These are phyloP conservation scores for Petasospora rhodanensis DNA, from an alignment of 1,139 yeast species.

Conservation along the genomic window DNA sequence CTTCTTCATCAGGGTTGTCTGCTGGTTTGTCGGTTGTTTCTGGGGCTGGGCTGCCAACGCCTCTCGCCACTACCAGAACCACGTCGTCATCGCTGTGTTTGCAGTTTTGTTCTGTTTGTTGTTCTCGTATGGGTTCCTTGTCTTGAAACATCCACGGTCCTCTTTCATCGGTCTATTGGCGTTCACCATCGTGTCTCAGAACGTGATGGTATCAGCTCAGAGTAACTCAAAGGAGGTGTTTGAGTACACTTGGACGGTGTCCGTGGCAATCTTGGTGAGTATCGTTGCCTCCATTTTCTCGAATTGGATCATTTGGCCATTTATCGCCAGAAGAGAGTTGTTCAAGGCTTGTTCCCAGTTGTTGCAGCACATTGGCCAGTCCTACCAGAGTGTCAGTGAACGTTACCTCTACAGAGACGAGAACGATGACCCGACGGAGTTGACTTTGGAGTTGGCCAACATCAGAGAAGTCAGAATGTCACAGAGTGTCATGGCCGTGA, in stretches of 20 bases:
- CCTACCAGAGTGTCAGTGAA: conserved; percentile 44
- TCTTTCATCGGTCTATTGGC: conserved; percentile 37
- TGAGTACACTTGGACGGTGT: conserved; percentile 38
- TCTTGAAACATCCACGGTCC: conserved; percentile 35
- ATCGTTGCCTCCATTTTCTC: conserved; percentile 33
- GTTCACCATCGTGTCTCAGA: conserved; percentile 37
- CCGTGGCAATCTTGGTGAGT: conserved; percentile 37
- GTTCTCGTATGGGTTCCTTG: conserved; percentile 32
- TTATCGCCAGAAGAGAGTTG: conserved; percentile 40
- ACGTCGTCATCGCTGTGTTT: conserved; percentile 37
- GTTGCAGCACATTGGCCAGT: conserved; percentile 38
- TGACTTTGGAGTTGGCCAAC: conserved; percentile 39
- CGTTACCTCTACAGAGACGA: conserved; percentile 43
- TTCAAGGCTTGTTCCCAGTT: conserved; percentile 36
- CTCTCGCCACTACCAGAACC: conserved; percentile 33
- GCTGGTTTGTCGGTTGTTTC: conserved; percentile 37
- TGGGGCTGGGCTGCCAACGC: conserved; percentile 44
- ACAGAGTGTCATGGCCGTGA: conserved; percentile 37
- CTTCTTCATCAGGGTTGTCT: conserved; percentile 30
- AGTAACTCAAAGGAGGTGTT: conserved; percentile 26
- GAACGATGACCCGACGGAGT: conserved; percentile 41
- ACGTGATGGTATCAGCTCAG: conserved; percentile 24
- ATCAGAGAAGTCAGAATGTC: conserved; percentile 45
- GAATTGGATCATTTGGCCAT: conserved; percentile 48
- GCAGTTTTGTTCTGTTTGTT: conserved; percentile 34